Percentiles rank a stretch among this genome's conserved stretches.
Conservation (phyloP, 2,329 filamentous ascomycete species). For the Didymosphaeria variabile region DNA sequence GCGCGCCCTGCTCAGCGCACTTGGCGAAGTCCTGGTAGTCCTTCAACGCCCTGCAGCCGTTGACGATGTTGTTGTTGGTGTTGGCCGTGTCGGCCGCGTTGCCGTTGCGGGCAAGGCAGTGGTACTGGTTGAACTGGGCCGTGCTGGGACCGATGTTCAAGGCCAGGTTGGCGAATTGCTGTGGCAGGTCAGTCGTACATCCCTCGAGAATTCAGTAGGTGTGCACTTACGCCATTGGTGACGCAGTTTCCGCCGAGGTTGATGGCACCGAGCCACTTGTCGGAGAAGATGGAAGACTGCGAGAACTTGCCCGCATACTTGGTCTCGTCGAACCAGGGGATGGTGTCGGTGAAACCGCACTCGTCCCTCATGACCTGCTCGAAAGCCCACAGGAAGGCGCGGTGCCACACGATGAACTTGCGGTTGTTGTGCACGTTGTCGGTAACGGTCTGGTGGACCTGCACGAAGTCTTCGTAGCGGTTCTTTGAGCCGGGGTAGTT, state of each 20-base stretch:
- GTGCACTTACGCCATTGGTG: constrained; percentile 42
- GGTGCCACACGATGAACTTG: constrained; percentile 56
- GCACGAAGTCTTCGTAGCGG: constrained; percentile 47
- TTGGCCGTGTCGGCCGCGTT: constrained; percentile 37
- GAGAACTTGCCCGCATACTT: constrained; percentile 41
- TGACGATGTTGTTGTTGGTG: constrained; percentile 37
- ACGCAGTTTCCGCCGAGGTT: constrained; percentile 39
- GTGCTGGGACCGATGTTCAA: constrained; percentile 43
- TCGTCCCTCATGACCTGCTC: constrained; percentile 54
- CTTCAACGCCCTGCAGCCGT: constrained; percentile 36
- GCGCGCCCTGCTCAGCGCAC: constrained; percentile 41
- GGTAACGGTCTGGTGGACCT: constrained; percentile 45
- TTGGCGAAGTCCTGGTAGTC: constrained; percentile 40
- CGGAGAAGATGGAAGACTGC: constrained; percentile 42
- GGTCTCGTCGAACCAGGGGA: constrained; percentile 52
- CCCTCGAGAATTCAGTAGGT: background rate
- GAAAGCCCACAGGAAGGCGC: constrained; percentile 54
- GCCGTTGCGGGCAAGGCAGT: constrained; percentile 45
- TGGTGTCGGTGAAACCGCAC: constrained; percentile 52
- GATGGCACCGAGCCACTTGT: constrained; percentile 38
- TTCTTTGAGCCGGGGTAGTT: constrained; percentile 35
- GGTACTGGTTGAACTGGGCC: constrained; percentile 29
- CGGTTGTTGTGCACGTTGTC: constrained; percentile 44
- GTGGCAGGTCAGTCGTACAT: background rate
- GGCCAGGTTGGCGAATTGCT: constrained; percentile 45